Evolutionary conservation across 83 land plant species (phyloP).

Genomic region (Isoetes engelmannii): DNA sequence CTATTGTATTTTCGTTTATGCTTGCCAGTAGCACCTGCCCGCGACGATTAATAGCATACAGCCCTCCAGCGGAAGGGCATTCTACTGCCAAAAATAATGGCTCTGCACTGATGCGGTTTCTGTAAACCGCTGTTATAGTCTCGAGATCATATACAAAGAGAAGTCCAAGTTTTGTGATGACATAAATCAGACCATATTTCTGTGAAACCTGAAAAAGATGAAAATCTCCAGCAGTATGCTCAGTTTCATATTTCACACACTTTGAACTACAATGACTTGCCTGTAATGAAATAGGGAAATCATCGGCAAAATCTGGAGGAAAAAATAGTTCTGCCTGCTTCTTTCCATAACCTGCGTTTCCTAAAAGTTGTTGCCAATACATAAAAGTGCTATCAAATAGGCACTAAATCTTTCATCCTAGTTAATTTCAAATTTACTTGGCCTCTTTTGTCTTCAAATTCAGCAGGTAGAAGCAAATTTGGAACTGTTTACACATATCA

Average conservation of each 20-base stretch:
- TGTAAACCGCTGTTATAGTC: background rate
- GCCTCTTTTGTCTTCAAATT: too few species aligned
- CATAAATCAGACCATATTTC: slow-evolving; percentile 5
- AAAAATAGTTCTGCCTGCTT: slow-evolving; percentile 8
- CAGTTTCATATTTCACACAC: too few species aligned
- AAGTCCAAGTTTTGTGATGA: slow-evolving; percentile 2
- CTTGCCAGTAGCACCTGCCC: background rate
- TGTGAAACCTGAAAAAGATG: slow-evolving; percentile 1
- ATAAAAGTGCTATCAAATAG: too few species aligned
- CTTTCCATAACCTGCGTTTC: slow-evolving; percentile 1
- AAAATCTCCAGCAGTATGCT: background rate
- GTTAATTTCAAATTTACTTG: background rate
- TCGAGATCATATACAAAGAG: slow-evolving; percentile 9
- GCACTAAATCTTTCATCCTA: too few species aligned
- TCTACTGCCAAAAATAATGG: slow-evolving; percentile 1
- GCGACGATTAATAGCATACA: slow-evolving; percentile 1
- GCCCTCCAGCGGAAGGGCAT: background rate
- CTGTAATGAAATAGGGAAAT: slow-evolving; percentile 2
- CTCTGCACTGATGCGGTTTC: slow-evolving; percentile 8
- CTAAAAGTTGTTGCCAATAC: background rate
- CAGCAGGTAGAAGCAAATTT: too few species aligned
- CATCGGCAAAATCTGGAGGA: slow-evolving; percentile 10
- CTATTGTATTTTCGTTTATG: background rate
- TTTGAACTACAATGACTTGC: background rate
- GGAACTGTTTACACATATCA: too few species aligned